Conservation (phyloP, 2,329 filamentous ascomycete species). For the Curvularia sp. region DNA sequence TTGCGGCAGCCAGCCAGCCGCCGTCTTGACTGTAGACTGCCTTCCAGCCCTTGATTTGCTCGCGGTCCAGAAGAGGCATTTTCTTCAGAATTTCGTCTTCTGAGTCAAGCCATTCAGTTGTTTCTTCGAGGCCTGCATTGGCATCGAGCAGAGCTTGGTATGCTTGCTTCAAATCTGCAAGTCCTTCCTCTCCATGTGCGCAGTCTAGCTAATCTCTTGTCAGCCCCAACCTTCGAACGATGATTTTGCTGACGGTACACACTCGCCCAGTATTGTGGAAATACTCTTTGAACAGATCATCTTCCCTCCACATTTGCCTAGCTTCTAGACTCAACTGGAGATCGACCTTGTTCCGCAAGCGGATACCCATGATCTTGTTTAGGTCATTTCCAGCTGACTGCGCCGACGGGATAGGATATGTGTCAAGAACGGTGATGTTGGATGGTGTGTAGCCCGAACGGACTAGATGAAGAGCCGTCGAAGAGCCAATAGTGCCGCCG, state of each 20-base stretch:
- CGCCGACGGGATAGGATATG: constrained; percentile 54
- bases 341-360: constrained; percentile 51
- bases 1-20: constrained; percentile 58
- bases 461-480: constrained; percentile 61
- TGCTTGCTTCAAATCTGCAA: constrained; percentile 43
- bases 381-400: constrained; percentile 61
- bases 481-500: constrained; percentile 61
- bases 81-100: constrained; percentile 55
- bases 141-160: constrained; percentile 49
- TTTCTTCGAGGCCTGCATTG: constrained; percentile 45
- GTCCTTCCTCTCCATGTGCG: constrained; percentile 48
- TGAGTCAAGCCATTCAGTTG: constrained; percentile 53
- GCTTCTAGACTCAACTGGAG: constrained; percentile 42
- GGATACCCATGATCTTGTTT: constrained; percentile 56
- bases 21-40: constrained; percentile 54
- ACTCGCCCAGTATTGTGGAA: constrained; percentile 56
- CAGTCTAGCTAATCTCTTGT: constrained; percentile 35
- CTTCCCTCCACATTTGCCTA: constrained; percentile 54
- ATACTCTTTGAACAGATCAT: constrained; percentile 55
- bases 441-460: constrained; percentile 56
- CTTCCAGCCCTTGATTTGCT: constrained; percentile 57
- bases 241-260: constrained; percentile 2
- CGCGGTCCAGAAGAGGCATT: constrained; percentile 50
- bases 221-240: background rate
- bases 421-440: constrained; percentile 58